phyloP scores from a whole-genome alignment of 306 rosid species.

The Boehmeria nivea region DNA sequence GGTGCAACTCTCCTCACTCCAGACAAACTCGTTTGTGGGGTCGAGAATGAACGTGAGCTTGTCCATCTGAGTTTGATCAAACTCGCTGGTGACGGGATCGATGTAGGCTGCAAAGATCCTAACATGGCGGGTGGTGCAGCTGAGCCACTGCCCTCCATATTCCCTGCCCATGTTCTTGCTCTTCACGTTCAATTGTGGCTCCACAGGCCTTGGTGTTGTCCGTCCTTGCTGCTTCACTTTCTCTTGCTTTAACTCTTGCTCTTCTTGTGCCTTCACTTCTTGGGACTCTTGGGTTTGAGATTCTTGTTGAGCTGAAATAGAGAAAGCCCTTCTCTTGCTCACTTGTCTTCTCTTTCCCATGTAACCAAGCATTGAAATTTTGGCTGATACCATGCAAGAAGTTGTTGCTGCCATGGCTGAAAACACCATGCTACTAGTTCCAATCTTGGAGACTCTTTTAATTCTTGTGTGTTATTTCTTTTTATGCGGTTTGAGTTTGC shows the following conservation, averaged over 20 bases:
- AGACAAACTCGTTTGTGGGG: constrained; percentile 83
- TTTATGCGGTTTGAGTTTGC: neutral
- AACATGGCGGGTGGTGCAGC: constrained; percentile 58
- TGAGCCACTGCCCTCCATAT: constrained; percentile 89
- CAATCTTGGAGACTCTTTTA: no score
- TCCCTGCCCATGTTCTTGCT: constrained; percentile 78
- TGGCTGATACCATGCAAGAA: constrained; percentile 53
- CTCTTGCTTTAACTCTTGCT: constrained; percentile 25
- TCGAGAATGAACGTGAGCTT: constrained; percentile 81
- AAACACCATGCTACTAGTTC: constrained; percentile 10
- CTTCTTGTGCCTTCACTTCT: constrained; percentile 22
- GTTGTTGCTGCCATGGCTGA: constrained; percentile 68
- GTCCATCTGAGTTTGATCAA: constrained; percentile 95
- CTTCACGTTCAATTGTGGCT: constrained; percentile 58
- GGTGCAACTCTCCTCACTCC: constrained; percentile 68
- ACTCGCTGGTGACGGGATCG: constrained; percentile 69
- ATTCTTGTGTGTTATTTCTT: no score
- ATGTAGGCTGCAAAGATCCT: constrained; percentile 87
- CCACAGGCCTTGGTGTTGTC: constrained; percentile 71
- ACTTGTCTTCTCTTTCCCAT: constrained; percentile 33
- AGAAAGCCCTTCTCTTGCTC: constrained; percentile 24
- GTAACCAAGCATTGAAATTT: constrained; percentile 46
- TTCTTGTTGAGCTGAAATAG: constrained; percentile 49
- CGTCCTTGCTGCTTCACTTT: constrained; percentile 32
- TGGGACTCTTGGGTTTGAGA: constrained; percentile 40